Evolutionary conservation across 345 rosid genomes (phyloP).

Genomic region (Linum trigynum): DNA sequence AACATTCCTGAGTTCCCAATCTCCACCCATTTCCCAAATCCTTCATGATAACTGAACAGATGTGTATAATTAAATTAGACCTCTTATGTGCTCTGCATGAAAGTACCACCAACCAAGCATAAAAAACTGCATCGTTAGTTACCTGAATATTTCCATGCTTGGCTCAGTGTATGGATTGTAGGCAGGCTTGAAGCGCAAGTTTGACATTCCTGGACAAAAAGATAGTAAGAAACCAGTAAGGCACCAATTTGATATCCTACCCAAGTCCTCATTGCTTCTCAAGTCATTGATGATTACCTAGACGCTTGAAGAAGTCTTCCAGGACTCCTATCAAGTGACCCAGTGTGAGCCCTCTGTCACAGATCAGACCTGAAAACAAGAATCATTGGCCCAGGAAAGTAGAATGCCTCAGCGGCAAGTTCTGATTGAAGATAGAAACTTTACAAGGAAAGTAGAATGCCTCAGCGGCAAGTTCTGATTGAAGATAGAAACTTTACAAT

Average conservation of each 20-base stretch:
- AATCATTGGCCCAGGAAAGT: neutral
- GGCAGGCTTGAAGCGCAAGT: slow-evolving; percentile 82
- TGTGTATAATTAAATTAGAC: neutral
- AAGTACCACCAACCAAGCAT: too few species aligned
- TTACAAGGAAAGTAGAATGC: neutral
- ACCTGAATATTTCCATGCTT: slow-evolving; percentile 97
- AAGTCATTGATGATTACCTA: slow-evolving; percentile 37
- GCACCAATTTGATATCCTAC: neutral
- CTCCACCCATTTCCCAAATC: slow-evolving; percentile 79
- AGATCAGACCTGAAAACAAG: slow-evolving; percentile 62
- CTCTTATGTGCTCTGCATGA: too few species aligned
- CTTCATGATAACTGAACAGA: slow-evolving; percentile 64
- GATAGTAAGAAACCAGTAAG: neutral
- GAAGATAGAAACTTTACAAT: neutral
- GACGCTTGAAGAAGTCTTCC: slow-evolving; percentile 76
- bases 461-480: too few species aligned
- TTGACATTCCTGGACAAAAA: slow-evolving; percentile 61
- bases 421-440: too few species aligned
- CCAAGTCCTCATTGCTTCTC: neutral
- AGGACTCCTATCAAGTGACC: slow-evolving; percentile 85
- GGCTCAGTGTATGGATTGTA: slow-evolving; percentile 98
- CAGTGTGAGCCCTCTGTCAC: slow-evolving; percentile 88
- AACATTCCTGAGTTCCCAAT: slow-evolving; percentile 96
- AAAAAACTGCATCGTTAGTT: neutral
- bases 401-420: too few species aligned